Percentiles rank a stretch among this genome's conserved stretches.
phyloP scores from a whole-genome alignment of 495 filamentous ascomycete species.

The Cryomyces antarcticus region DNA sequence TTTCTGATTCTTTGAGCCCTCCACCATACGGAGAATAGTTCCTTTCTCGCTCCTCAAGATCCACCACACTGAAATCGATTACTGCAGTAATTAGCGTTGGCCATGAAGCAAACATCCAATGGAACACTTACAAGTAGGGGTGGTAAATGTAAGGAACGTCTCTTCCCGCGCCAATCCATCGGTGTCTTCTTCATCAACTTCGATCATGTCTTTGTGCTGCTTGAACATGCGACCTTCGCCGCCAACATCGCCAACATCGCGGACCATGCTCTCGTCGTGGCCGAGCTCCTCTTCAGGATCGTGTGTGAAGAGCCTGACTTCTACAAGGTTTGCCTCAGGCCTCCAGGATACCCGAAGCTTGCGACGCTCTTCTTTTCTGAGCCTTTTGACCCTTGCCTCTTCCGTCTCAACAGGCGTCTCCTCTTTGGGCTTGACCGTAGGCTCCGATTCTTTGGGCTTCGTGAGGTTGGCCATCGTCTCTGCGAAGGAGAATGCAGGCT shows the following conservation, averaged over 20 bases:
- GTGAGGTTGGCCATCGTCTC: constrained; percentile 40
- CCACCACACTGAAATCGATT: constrained; percentile 38
- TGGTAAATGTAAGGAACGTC: constrained; percentile 22
- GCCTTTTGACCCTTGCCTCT: constrained; percentile 49
- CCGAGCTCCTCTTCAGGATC: constrained; percentile 64
- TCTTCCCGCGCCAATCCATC: constrained; percentile 23
- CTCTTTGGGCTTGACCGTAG: constrained; percentile 28
- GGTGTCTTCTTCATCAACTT: constrained; percentile 50
- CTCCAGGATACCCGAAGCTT: constrained; percentile 53
- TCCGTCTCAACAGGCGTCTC: constrained; percentile 47
- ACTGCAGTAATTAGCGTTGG: not conserved
- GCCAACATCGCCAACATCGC: constrained; percentile 49
- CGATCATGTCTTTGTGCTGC: constrained; percentile 39
- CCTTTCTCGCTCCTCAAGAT: constrained; percentile 26
- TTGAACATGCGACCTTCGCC: constrained; percentile 69
- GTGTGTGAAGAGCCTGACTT: constrained; percentile 55
- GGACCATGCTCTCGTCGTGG: constrained; percentile 41
- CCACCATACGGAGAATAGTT: constrained; percentile 49
- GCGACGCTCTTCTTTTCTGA: constrained; percentile 60
- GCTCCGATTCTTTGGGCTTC: constrained; percentile 38
- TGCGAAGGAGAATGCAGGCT: constrained; percentile 25
- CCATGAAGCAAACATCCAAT: constrained; percentile 4
- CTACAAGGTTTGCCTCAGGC: constrained; percentile 46
- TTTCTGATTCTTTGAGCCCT: constrained; percentile 28
- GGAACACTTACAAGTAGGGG: not conserved